Base-by-base conservation (phyloP, 257 asterid genomes). In the Fraxinus pennsylvanica region DNA sequence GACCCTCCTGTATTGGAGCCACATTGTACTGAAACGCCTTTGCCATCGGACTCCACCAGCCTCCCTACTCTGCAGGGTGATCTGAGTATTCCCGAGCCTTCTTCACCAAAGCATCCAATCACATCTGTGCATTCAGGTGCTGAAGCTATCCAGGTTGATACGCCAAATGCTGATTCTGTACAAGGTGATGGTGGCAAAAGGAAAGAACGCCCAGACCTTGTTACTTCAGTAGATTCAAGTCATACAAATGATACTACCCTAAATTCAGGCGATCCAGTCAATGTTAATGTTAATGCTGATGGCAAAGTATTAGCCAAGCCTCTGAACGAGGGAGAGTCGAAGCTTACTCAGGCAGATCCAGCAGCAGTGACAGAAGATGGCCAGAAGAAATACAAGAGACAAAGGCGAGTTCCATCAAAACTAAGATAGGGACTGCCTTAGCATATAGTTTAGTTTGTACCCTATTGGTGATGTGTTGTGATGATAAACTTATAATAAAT, bases 381-480 rank as follows among this genome's bases (percentile, higher is more conserved):
- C 29, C 87, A 80, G 67, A 85, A 74, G 82, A 83, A 65, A 71
- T 85, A 87, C 86, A 87, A 87, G 86, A 79, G 91, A 74, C 89
- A 41, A 70, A 78, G 89, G 82, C 89, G 89, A 63, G 35, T 63
- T 27, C 69, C 69, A 27, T 25, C 69, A 63, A 63, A 63, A 63
- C 69, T 63, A 27, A 25, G 69, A 63, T 12, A 63, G 69, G 36
- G 36, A 10, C 19, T 63, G 36, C 13, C 69, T 27, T 27, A 63
- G 69, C 17, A 12, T 35, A 9, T 63, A 25, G 35, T 25, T 63
- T 43, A 25, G 35, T 25, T 63, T 43, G 27, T 63, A 27, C 2
- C 36, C 19, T 9, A 12, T 25, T 27, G 69, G 35, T 63, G 36
- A 3, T 63, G 10, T 15, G 36, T 10, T 12, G 35, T 63, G 36